These are phyloP conservation scores for Alternaria infectoria DNA, from an alignment of 2,329 filamentous ascomycete genomes.

Conservation along the genomic window DNA sequence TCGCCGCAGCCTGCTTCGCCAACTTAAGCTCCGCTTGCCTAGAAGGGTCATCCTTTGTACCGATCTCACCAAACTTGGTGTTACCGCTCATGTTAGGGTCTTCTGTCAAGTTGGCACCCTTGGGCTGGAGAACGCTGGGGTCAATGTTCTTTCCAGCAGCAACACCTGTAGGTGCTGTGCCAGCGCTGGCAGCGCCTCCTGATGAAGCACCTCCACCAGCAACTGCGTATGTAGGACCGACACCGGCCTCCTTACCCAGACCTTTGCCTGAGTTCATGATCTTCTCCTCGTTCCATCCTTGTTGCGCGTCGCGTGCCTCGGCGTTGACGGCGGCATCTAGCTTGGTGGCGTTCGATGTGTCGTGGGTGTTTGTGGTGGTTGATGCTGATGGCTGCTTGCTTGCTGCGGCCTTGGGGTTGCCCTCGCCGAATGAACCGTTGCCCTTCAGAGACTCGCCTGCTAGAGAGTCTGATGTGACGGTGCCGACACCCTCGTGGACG, in stretches of 20 bases:
- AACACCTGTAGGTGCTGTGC: conserved; percentile 48
- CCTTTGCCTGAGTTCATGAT: conserved; percentile 50
- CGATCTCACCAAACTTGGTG: conserved; percentile 53
- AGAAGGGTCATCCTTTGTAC: conserved; percentile 62
- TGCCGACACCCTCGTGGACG: conserved; percentile 67
- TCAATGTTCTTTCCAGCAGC: conserved; percentile 40
- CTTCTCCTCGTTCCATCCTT: conserved; percentile 48
- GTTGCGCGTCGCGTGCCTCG: conserved; percentile 52
- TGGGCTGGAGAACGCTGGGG: conserved; percentile 51
- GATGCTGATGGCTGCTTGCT: conserved; percentile 58
- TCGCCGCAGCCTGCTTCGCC: conserved; percentile 41
- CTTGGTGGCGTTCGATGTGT: conserved; percentile 60
- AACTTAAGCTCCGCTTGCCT: conserved; percentile 54
- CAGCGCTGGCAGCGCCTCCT: conserved; percentile 27
- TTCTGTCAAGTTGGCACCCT: conserved; percentile 60
- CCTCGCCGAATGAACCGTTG: conserved; percentile 65
- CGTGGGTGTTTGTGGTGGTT: conserved; percentile 63
- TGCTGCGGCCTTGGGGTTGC: conserved; percentile 63
- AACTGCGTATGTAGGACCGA: conserved; percentile 44
- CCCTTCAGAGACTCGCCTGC: conserved; percentile 72
- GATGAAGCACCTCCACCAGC: conserved; percentile 32
- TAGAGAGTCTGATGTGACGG: conserved; percentile 72
- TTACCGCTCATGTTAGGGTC: conserved; percentile 39
- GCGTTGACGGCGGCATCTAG: conserved; percentile 58
- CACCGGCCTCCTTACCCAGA: conserved; percentile 45